Evolutionary conservation across 495 filamentous ascomycete genomes (phyloP), one percentile per base, ranked within the genome.

Genomic region (Xylaria cubensis): DNA sequence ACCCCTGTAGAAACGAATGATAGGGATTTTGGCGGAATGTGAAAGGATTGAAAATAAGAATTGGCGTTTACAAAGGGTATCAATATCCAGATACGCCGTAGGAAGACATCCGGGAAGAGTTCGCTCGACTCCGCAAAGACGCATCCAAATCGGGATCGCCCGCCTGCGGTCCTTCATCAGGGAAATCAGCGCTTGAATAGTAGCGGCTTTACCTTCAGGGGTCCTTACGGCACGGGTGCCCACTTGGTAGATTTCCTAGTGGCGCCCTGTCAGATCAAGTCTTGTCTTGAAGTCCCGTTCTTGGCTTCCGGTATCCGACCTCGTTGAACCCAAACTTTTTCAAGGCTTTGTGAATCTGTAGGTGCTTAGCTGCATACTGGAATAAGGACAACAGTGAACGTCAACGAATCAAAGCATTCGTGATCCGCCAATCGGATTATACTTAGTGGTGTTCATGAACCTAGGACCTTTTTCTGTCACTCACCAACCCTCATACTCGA

Each of bases 121-220:
- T 75, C 74, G 73, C 71, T 72, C 58, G 53, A 48, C 55, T 71
- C 75, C 72, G 74, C 44, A 65, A 41, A 41, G n/a, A 46, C 8
- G 66, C 51, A 46, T 58, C 50, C 4, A 24, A 46, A 56, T 61
- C 70, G 74, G 74, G 63, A 65, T 64, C 50, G 69, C 41, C 74
- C 74, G 76, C 46, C 46, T 64, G 24, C 46, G 48, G 39, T 44
- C 26, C 39, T 64, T 21, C 61, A 9, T 62, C 32, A 2, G 6
- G 15, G n/a, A 26, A 26, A 56, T 13, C 32, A 56, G 53, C 24
- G 24, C 21, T 21, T 4, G 10, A 55, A 29, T 6, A 26, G 21
- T 15, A 51, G 48, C 8, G 51, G 21, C 56, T 34, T 32, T 19
- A 21, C 10, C 32, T 62, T 34, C 36, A 39, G 59, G 34, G 59